Percentiles rank a stretch among this genome's conserved stretches.
Evolutionary conservation across 805 yeast species (phyloP).

Genomic region (Zygosaccharomyces kombuchaensis): DNA sequence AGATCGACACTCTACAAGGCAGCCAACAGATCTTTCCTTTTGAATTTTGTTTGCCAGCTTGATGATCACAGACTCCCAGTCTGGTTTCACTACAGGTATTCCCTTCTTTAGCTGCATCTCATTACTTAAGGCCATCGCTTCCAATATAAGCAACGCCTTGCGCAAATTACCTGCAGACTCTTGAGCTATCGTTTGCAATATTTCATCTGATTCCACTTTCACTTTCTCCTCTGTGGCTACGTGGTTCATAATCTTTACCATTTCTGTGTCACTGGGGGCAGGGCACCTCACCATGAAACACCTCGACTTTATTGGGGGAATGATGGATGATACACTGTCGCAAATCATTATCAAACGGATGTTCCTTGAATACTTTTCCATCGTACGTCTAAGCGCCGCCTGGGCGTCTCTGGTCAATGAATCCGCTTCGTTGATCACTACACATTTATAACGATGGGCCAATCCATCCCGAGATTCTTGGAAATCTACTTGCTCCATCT

Average conservation of each 20-base stretch:
- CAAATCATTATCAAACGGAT: conserved; percentile 80
- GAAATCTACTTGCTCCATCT: conserved; percentile 91
- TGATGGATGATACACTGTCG: conserved; percentile 85
- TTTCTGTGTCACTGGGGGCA: conserved; percentile 65
- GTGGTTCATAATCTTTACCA: conserved; percentile 47
- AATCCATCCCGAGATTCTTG: conserved; percentile 41
- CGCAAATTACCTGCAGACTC: conserved; percentile 70
- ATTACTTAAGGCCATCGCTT: conserved; percentile 71
- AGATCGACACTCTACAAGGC: conserved; percentile 53
- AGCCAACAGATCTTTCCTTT: conserved; percentile 59
- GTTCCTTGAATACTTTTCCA: conserved; percentile 90
- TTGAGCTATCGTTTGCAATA: conserved; percentile 49
- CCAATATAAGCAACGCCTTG: conserved; percentile 70
- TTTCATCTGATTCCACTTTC: conserved; percentile 38
- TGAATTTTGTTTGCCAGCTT: conserved; percentile 58
- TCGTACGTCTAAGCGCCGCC: conserved; percentile 90
- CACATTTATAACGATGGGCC: conserved; percentile 64
- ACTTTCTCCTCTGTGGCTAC: conserved; percentile 57
- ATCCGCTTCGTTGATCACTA: conserved; percentile 88
- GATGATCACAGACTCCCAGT: conserved; percentile 82
- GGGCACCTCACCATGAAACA: conserved; percentile 84
- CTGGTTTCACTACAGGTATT: conserved; percentile 63
- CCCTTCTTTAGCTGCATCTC: conserved; percentile 43
- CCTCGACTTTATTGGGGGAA: conserved; percentile 91
- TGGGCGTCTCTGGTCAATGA: conserved; percentile 88